Base-by-base conservation (phyloP, 169 alveolate genomes). In the Cryptosporidium ryanae region DNA sequence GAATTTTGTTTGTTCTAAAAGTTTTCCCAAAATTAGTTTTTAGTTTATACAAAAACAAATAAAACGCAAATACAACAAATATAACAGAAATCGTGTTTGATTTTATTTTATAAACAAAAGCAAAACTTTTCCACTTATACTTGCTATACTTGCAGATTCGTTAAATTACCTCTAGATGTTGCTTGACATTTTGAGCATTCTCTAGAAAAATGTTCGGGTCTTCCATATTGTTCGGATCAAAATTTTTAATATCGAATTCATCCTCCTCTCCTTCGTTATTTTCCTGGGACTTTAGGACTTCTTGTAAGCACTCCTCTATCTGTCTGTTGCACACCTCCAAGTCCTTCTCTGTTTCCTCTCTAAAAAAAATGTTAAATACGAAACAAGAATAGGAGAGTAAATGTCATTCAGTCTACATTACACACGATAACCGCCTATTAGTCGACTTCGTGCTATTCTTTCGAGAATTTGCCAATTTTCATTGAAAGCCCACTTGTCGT, bases 151-250 rank as follows among this genome's bases (percentile, higher is more conserved):
- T 38, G 8, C 8, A 38, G 46, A 38, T 38, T 38, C 8, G 8
- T 68, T 21, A 21, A 46, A 29, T 54, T 76, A 76, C 84, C 71
- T 76, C 84, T 23, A 76, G n/a, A 44, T 76, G 84, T n/a, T 25
- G 21, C 38, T 76, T 76, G 10, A 76, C 71, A 76, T 52, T 76
- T 61, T 76, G 84, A 38, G 71, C 84, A 38, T 76, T 76, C 61
- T 76, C 84, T 1, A 76, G 17, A 76, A 76, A 76, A 25, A 76
- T 61, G 43, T 76, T 76, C 3, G 84, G 84, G 34, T 76, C 84
- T 17, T 76, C 76, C 44, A 59, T 43, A 29, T 76, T 61, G 48
- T 76, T 76, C 23, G 84, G 84, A 32, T 76, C 43, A 6, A 76
- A 18, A 25, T 59, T 70, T 3, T 59, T 76, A 54, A 76, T 59